phyloP scores from a whole-genome alignment of 2,329 filamentous ascomycete genomes.

The Hymenoscyphus albidus region DNA sequence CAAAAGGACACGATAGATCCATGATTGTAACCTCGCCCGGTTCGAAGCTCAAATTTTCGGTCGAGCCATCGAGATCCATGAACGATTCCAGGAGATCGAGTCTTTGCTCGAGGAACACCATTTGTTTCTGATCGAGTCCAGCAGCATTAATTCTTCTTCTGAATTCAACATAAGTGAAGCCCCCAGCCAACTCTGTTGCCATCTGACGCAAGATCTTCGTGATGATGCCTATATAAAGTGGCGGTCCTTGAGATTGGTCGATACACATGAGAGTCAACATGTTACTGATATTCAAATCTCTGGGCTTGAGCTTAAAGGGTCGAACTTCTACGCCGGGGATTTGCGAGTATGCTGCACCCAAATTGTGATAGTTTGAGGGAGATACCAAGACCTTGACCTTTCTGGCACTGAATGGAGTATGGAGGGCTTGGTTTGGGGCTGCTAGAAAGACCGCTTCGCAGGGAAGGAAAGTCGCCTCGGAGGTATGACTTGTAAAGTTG shows the following conservation, averaged over 20 bases:
- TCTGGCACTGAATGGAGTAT: conserved; percentile 7
- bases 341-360: conserved; percentile 14
- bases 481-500: background rate
- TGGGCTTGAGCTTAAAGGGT: conserved; percentile 16
- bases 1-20: conserved; percentile 69
- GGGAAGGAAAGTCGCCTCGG: conserved; percentile 8
- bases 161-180: conserved; percentile 46
- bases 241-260: conserved; percentile 7
- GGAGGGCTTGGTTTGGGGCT: background rate
- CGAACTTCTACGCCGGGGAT: conserved; percentile 18
- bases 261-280: conserved; percentile 24
- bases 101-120: conserved; percentile 53
- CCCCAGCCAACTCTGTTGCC: conserved; percentile 9
- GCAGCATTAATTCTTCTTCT: conserved; percentile 34
- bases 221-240: conserved; percentile 20
- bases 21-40: conserved; percentile 59
- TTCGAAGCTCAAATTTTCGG: conserved; percentile 15
- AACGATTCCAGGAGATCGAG: conserved; percentile 63
- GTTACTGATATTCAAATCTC: conserved; percentile 20
- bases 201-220: conserved; percentile 21
- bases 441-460: conserved; percentile 5
- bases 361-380: conserved; percentile 18
- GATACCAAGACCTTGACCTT: conserved; percentile 19
- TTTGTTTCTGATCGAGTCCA: conserved; percentile 48
- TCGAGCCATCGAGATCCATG: conserved; percentile 36